Evolutionary conservation across 169 alveolate species (phyloP).

Genomic region (Cryptosporidium sp.): DNA sequence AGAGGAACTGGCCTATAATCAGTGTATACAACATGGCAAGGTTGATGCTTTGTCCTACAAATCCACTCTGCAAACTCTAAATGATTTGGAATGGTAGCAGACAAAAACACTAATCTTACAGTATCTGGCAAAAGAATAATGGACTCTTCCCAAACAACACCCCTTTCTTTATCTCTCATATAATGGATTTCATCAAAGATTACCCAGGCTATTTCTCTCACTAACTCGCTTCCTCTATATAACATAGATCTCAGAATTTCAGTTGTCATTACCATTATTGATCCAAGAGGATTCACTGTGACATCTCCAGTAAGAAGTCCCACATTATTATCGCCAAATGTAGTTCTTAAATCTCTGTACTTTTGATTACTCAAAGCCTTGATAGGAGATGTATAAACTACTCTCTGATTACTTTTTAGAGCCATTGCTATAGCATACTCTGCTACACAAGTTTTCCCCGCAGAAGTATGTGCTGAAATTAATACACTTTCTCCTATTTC

Average conservation of each 20-base stretch:
- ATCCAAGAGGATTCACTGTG: conserved; percentile 96
- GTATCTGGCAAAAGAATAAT: conserved; percentile 94
- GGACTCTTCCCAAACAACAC: conserved; percentile 99
- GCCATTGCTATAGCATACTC: conserved; percentile 99
- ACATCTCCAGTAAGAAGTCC: conserved; percentile 99
- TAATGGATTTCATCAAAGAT: conserved; percentile 97
- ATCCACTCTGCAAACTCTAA: conserved; percentile 99
- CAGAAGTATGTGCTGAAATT: conserved; percentile 99
- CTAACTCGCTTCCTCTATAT: conserved; percentile 97
- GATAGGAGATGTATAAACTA: conserved; percentile 98
- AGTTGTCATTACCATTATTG: conserved; percentile 99
- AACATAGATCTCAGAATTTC: conserved; percentile 98
- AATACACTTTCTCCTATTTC: conserved; percentile 96
- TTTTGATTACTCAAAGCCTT: conserved; percentile 99
- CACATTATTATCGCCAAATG: conserved; percentile 94
- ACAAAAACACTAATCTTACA: conserved; percentile 95
- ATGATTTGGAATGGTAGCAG: conserved; percentile 99
- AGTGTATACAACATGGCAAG: conserved; percentile 97
- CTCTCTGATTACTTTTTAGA: conserved; percentile 94
- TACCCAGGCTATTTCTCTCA: conserved; percentile 90
- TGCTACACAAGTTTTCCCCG: conserved; percentile 99
- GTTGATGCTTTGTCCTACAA: conserved; percentile 95
- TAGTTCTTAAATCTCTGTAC: conserved; percentile 97
- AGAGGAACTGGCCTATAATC: conserved; percentile 98
- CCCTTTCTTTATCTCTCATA: conserved; percentile 99